Evolutionary conservation across 1,139 yeast genomes (phyloP).

Genomic region (Meyerozyma guilliermondii): DNA sequence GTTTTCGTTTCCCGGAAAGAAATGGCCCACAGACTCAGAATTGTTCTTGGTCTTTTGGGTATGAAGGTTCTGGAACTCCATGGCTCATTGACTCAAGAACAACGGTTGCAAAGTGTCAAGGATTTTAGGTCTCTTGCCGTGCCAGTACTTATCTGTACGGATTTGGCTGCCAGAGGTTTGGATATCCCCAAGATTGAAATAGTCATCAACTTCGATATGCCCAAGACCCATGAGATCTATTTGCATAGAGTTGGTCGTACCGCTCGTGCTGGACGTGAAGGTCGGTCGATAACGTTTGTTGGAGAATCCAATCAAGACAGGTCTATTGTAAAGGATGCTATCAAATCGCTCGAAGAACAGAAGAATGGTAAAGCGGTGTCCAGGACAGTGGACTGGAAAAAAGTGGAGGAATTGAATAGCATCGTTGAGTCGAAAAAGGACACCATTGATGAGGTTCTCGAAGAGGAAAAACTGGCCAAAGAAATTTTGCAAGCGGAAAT

Average conservation of each 20-base stretch:
- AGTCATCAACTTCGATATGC: slow-evolving; percentile 94
- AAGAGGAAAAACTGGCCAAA: slow-evolving; percentile 86
- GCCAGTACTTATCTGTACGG: slow-evolving; percentile 91
- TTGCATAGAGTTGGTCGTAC: slow-evolving; percentile 98
- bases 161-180: slow-evolving; percentile 97
- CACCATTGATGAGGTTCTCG: slow-evolving; percentile 68
- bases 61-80: slow-evolving; percentile 88
- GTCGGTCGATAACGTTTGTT: slow-evolving; percentile 86
- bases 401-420: slow-evolving; percentile 63
- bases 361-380: slow-evolving; percentile 61
- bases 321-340: slow-evolving; percentile 81
- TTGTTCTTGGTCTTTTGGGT: slow-evolving; percentile 82
- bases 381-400: slow-evolving; percentile 81
- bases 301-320: slow-evolving; percentile 87
- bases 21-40: slow-evolving; percentile 79
- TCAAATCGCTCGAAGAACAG: slow-evolving; percentile 50
- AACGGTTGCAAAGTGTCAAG: slow-evolving; percentile 79
- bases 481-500: slow-evolving; percentile 85
- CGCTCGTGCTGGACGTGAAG: slow-evolving; percentile 98
- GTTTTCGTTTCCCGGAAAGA: slow-evolving; percentile 91
- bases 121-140: slow-evolving; percentile 77
- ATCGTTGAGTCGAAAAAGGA: slow-evolving; percentile 55
- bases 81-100: slow-evolving; percentile 93
- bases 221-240: slow-evolving; percentile 83
- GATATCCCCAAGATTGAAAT: slow-evolving; percentile 97